phyloP scores from a whole-genome alignment of 805 yeast species.

The Citeromyces nyonsensis region DNA sequence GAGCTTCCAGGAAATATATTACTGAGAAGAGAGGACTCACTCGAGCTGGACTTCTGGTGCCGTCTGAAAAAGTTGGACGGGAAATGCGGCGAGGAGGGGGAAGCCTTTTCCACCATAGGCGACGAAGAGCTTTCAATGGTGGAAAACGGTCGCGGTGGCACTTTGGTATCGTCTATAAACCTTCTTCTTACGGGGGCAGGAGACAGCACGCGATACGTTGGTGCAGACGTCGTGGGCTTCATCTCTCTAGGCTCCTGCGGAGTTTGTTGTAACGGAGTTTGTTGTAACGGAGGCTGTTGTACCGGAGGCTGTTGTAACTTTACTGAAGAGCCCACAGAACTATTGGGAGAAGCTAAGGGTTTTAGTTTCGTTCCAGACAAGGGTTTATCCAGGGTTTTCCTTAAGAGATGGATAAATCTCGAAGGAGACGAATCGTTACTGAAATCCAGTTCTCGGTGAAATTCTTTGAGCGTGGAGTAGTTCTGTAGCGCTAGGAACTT shows the following conservation, averaged over 20 bases:
- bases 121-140: constrained; percentile 17
- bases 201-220: too few species aligned
- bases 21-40: constrained; percentile 32
- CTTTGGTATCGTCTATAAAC: constrained; percentile 5
- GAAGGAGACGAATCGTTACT: constrained; percentile 35
- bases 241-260: neutral
- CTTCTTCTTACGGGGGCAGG: neutral
- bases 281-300: neutral
- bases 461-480: constrained; percentile 29
- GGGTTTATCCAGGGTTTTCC: constrained; percentile 22
- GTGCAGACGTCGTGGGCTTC: too few species aligned
- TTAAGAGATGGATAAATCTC: constrained; percentile 37
- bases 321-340: neutral
- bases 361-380: constrained; percentile 4
- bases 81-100: constrained; percentile 14
- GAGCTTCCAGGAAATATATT: constrained; percentile 19
- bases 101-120: constrained; percentile 4
- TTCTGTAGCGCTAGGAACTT: constrained; percentile 51
- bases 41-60: constrained; percentile 48
- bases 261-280: neutral
- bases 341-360: constrained; percentile 1
- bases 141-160: constrained; percentile 16
- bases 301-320: neutral
- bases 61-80: constrained; percentile 39
- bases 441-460: constrained; percentile 20